These are phyloP conservation scores for Trichophyton rubrum DNA, from an alignment of 2,329 filamentous ascomycete genomes.

Conservation along the genomic window DNA sequence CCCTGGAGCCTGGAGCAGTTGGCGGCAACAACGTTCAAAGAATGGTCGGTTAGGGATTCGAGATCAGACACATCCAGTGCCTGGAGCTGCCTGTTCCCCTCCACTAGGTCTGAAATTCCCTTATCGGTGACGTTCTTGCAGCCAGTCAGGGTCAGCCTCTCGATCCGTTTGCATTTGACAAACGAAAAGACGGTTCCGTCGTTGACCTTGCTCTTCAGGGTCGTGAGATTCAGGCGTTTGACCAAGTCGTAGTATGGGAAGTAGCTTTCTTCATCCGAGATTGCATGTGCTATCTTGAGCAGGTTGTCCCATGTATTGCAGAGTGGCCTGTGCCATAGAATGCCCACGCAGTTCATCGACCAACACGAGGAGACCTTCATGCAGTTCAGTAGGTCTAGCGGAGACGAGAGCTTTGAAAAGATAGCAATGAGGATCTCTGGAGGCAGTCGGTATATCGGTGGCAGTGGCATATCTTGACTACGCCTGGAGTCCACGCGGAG, in stretches of 20 bases:
- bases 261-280: slow-evolving; percentile 59
- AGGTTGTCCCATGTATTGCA: slow-evolving; percentile 81
- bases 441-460: slow-evolving; percentile 69
- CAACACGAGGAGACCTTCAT: slow-evolving; percentile 92
- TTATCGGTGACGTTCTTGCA: slow-evolving; percentile 75
- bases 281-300: slow-evolving; percentile 64
- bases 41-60: slow-evolving; percentile 64
- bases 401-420: slow-evolving; percentile 67
- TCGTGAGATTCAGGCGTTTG: slow-evolving; percentile 79
- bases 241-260: slow-evolving; percentile 86
- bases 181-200: slow-evolving; percentile 81
- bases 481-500: slow-evolving; percentile 49
- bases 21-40: slow-evolving; percentile 62
- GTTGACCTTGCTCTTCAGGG: slow-evolving; percentile 62
- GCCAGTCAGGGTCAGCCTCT: slow-evolving; percentile 83
- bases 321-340: slow-evolving; percentile 86
- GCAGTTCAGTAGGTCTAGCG: slow-evolving; percentile 68
- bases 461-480: slow-evolving; percentile 21
- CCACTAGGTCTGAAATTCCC: slow-evolving; percentile 66
- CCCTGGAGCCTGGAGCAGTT: slow-evolving; percentile 81
- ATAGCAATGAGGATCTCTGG: slow-evolving; percentile 91
- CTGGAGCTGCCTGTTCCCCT: slow-evolving; percentile 66
- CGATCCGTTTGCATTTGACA: slow-evolving; percentile 73
- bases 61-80: slow-evolving; percentile 83
- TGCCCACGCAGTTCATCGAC: slow-evolving; percentile 82